phyloP scores from a whole-genome alignment of 1,139 yeast genomes.

The Candida anutae region DNA sequence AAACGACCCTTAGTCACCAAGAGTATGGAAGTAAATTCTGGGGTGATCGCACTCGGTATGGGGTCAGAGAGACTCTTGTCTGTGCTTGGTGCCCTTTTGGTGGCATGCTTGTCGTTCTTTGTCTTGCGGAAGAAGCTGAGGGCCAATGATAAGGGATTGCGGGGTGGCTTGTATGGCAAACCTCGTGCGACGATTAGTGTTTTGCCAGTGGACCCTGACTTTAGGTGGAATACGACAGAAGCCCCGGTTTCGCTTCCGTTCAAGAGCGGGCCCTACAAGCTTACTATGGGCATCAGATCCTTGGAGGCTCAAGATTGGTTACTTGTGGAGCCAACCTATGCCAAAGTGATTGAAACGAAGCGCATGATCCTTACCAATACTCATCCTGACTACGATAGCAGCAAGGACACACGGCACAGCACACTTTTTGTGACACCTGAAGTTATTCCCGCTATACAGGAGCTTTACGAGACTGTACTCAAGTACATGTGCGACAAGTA shows the following conservation, averaged over 20 bases:
- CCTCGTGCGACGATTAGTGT: background rate
- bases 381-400: slow-evolving; percentile 28
- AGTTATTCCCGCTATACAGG: slow-evolving; percentile 43
- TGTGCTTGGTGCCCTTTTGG: too few species aligned
- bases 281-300: slow-evolving; percentile 62
- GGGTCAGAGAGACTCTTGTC: too few species aligned
- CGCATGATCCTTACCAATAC: slow-evolving; percentile 27
- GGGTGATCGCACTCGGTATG: too few species aligned
- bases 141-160: too few species aligned
- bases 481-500: slow-evolving; percentile 46
- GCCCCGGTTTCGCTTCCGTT: slow-evolving; percentile 42
- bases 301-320: slow-evolving; percentile 57
- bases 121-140: too few species aligned
- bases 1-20: too few species aligned
- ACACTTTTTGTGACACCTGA: slow-evolving; percentile 35
- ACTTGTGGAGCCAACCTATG: slow-evolving; percentile 58
- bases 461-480: slow-evolving; percentile 45
- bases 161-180: too few species aligned
- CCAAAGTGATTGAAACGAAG: slow-evolving; percentile 37
- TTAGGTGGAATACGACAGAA: slow-evolving; percentile 38
- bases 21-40: too few species aligned
- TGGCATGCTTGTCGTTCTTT: too few species aligned
- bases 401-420: slow-evolving; percentile 18
- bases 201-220: slow-evolving; percentile 22
- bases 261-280: slow-evolving; percentile 51